Base-by-base conservation (phyloP, 768 basidiomycete species). In the Amanita jacksonii region DNA sequence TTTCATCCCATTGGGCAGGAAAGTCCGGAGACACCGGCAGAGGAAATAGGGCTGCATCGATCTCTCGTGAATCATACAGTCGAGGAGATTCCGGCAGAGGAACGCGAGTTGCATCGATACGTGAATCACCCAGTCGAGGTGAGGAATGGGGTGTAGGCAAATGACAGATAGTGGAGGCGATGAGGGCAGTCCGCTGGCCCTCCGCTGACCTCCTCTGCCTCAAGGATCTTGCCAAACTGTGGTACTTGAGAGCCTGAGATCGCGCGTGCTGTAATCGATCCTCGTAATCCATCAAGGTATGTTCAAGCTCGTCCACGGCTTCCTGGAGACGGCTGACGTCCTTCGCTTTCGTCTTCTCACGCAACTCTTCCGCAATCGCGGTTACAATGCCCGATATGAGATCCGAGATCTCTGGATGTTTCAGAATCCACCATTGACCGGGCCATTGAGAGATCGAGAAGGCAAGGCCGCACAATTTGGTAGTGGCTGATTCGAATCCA, bases 321-420 rank as follows among this genome's bases (percentile, higher is more conserved):
- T 62, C 62, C 54, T 70, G 70, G 52, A 80, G 58, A 31, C 67
- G 67, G 15, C 56, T 60, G 8, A 74, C 68, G 50, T 81, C 74
- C 53, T 61, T 49, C 60, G 65, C 49, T 62, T 64, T 56, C 48
- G 64, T 63, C 41, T 71, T 69, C 53, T 72, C 74, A 38, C 70
- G 67, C 40, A 85, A 66, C 59, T 85, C 81, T 54, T 83, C 83
- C 12, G 70, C 77, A 23, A 86, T 61, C 28, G 80, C 70, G 46
- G 72, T 64, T 25, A 76, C 69, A 57, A 80, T 77, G 25, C 73
- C 69, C 34, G 70, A 69, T 25, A 82, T 69, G 33, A 83, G 66
- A 39, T 73, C 65, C 57, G 67, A 70, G 53, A 81, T 69, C 62
- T 83, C 83, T 4, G 67, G 58, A 56, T 79, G 79, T 51, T 82